Evolutionary conservation across 2,329 filamentous ascomycete genomes (phyloP).

Genomic region (Emydomyces testavorans): DNA sequence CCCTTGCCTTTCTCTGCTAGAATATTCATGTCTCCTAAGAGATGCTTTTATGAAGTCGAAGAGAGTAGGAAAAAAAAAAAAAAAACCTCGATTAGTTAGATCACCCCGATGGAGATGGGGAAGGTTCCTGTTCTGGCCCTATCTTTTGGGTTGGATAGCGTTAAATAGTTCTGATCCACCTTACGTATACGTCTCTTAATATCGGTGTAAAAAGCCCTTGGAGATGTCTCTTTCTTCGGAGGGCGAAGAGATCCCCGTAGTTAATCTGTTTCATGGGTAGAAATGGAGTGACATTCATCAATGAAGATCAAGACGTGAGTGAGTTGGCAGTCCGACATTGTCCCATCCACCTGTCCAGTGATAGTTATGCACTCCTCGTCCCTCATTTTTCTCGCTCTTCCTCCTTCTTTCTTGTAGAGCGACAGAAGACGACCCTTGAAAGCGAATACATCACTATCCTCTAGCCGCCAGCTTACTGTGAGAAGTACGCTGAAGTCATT

Average conservation of each 20-base stretch:
- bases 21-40: too few relatives aligned
- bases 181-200: slow-evolving; percentile 8
- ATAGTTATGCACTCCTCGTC: not conserved
- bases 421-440: not conserved
- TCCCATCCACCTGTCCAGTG: not conserved
- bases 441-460: not conserved
- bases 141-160: slow-evolving; percentile 5
- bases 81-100: slow-evolving; percentile 3
- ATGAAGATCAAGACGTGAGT: not conserved
- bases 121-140: not conserved
- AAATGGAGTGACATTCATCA: not conserved
- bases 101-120: slow-evolving; percentile 3
- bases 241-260: not conserved
- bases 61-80: too few relatives aligned
- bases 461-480: too few relatives aligned
- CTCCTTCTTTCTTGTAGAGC: not conserved
- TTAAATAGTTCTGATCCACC: slow-evolving; percentile 6
- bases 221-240: not conserved
- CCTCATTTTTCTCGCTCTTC: not conserved
- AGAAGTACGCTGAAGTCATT: slow-evolving; percentile 3
- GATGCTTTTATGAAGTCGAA: not conserved
- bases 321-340: slow-evolving; percentile 1
- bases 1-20: too few relatives aligned
- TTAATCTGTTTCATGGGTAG: not conserved
- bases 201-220: too few relatives aligned